Evolutionary conservation across 2,329 filamentous ascomycete genomes (phyloP).

Genomic region (Capronia americana): DNA sequence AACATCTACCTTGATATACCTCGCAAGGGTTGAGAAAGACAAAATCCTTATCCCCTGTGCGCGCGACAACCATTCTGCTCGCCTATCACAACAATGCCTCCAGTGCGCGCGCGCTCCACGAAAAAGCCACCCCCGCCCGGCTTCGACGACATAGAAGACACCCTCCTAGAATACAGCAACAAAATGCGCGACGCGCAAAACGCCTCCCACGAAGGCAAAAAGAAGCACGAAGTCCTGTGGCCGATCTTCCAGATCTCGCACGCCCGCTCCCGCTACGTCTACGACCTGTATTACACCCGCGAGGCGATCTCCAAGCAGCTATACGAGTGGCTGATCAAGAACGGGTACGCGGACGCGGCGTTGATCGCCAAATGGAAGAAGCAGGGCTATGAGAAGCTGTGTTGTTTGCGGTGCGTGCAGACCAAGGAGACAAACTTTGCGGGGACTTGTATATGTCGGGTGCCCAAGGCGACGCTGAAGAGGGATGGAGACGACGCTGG

Average conservation of each 20-base stretch:
- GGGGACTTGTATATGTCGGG: conserved; percentile 94
- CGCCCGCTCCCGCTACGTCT: conserved; percentile 80
- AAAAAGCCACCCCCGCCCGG: conserved; percentile 70
- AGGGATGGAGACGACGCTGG: conserved; percentile 62
- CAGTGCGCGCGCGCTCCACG: conserved; percentile 62
- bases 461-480: conserved; percentile 87
- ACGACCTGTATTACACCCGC: conserved; percentile 97
- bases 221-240: conserved; percentile 93
- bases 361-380: conserved; percentile 99
- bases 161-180: conserved; percentile 69
- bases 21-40: not conserved
- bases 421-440: conserved; percentile 99
- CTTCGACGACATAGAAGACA: conserved; percentile 73
- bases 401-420: conserved; percentile 93
- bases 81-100: conserved; percentile 58
- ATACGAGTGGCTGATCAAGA: conserved; percentile 97
- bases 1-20: not conserved
- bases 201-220: conserved; percentile 75
- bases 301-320: conserved; percentile 90
- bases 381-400: conserved; percentile 97
- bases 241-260: conserved; percentile 97
- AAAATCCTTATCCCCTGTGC: not conserved
- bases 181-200: conserved; percentile 85
- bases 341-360: conserved; percentile 91
- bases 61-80: not conserved